Percentiles rank a stretch among this genome's conserved stretches.
Conservation (phyloP, 169 alveolate species). For the Eimeria necatrix region DNA sequence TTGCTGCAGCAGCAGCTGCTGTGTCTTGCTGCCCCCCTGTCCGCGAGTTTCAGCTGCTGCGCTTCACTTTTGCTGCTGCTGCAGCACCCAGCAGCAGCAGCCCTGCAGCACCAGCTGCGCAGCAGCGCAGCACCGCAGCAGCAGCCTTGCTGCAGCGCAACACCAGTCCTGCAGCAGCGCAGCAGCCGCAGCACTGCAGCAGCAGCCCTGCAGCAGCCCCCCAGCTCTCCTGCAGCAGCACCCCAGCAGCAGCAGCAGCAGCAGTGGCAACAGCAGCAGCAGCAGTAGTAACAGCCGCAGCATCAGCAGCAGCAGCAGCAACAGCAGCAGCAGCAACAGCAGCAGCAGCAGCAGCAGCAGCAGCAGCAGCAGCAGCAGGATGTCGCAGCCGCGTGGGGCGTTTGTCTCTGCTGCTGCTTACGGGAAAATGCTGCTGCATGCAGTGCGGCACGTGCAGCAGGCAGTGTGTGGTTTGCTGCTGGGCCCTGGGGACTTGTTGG, state of each 20-base stretch:
- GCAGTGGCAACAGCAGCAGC: background rate
- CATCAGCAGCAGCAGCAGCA: background rate
- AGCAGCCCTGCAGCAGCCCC: no score
- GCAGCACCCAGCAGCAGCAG: no score
- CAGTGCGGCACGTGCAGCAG: background rate
- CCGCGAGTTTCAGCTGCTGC: no score
- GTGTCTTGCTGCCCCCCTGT: no score
- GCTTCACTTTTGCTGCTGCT: no score
- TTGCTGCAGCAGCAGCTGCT: no score
- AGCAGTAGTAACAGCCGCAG: background rate
- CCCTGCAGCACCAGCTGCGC: no score
- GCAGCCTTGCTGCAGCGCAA: no score
- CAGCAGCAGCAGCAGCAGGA: constrained; percentile 37
- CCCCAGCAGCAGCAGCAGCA: background rate
- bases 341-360: background rate
- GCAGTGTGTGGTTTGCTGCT: constrained; percentile 8
- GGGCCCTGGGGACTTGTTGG: background rate
- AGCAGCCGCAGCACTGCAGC: no score
- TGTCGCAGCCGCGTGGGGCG: background rate
- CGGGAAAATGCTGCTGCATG: constrained; percentile 30
- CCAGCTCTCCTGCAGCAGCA: no score
- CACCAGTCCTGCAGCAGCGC: no score
- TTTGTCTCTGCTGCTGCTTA: background rate
- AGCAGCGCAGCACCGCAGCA: no score
- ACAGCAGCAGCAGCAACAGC: background rate